Base-by-base conservation (phyloP, 2,329 filamentous ascomycete genomes). In the Metarhizium album region DNA sequence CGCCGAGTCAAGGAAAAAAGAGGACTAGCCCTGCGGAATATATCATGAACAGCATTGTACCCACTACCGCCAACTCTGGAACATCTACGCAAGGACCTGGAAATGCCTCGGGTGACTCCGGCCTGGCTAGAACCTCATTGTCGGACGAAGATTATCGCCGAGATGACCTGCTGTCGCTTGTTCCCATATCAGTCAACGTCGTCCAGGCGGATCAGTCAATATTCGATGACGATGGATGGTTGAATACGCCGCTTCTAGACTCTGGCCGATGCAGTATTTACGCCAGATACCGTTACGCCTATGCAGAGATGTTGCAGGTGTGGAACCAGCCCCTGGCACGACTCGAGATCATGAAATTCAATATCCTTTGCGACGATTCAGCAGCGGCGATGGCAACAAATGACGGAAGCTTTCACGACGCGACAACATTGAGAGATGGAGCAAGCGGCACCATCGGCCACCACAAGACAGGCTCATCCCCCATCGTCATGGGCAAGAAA, bases 301-400 rank as follows among this genome's bases (percentile, higher is more conserved):
- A 86, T 58, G 81, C 82, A n/a, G 80, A 84, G 63, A 75, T 86
- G 65, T 71, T 86, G 3, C 82, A 82, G 56, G 77, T 80, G 66
- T 86, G 83, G 83, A 71, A 74, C 2, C 75, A 82, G 51, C 80
- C 80, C 0, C 66, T 85, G 4, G 74, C 79, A 31, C 73, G 82
- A 18, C 72, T 86, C 1, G 83, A 86, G 60, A 76, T 86, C 27
- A 73, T 86, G 66, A 86, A 86, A 59, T 86, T 85, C 59, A 84
- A 84, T 54, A 74, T 79, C 3, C 67, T 85, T 38, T 76, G 76
- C 50, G 75, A 78, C 24, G 71, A 74, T 46, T 58, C 45, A n/a
- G n/a, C n/a, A n/a, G n/a, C n/a, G 58, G 62, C 50, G 22, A 55
- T 42, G 4, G 59, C 62, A 1, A 62, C 61, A 29, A 51, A 54